Percentiles rank a stretch among this genome's conserved stretches.
phyloP scores from a whole-genome alignment of 2,329 filamentous ascomycete species.

The Blastomyces silverae region DNA sequence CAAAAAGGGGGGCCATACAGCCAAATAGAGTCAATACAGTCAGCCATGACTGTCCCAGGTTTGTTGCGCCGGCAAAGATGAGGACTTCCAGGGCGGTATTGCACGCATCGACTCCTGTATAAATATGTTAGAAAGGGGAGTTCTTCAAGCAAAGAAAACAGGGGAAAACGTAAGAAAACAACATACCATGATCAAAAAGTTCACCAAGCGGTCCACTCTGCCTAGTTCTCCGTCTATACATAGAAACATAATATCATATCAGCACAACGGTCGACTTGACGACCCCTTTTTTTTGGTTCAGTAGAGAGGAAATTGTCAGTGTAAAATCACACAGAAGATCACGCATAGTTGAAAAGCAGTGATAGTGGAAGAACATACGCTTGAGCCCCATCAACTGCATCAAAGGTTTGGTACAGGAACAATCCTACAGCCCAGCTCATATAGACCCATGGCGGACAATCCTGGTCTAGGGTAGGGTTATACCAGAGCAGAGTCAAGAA shows the following conservation, averaged over 20 bases:
- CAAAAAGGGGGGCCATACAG: conserved; percentile 44
- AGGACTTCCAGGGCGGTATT: conserved; percentile 93
- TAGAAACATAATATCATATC: conserved; percentile 9
- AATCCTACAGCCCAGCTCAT: conserved; percentile 81
- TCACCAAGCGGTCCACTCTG: conserved; percentile 93
- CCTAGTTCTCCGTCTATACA: conserved; percentile 65
- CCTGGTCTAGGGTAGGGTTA: conserved; percentile 84
- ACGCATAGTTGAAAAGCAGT: conserved; percentile 2
- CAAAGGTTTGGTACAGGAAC: conserved; percentile 97
- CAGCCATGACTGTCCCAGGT: conserved; percentile 86
- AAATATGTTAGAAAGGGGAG: conserved; percentile 16
- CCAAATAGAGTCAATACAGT: conserved; percentile 78
- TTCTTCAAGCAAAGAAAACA: background rate
- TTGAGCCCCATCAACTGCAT: conserved; percentile 90
- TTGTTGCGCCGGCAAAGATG: conserved; percentile 86
- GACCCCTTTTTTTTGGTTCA: background rate
- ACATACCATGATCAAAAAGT: conserved; percentile 82
- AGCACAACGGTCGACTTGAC: conserved; percentile 4
- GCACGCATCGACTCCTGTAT: conserved; percentile 71
- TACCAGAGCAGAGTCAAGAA: conserved; percentile 92
- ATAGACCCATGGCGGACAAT: conserved; percentile 95
- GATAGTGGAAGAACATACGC: conserved; percentile 54
- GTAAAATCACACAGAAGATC: background rate
- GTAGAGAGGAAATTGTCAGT: background rate
- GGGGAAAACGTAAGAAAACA: conserved; percentile 16